phyloP scores from a whole-genome alignment of 345 rosid species.

The Cardamine resedifolia region DNA sequence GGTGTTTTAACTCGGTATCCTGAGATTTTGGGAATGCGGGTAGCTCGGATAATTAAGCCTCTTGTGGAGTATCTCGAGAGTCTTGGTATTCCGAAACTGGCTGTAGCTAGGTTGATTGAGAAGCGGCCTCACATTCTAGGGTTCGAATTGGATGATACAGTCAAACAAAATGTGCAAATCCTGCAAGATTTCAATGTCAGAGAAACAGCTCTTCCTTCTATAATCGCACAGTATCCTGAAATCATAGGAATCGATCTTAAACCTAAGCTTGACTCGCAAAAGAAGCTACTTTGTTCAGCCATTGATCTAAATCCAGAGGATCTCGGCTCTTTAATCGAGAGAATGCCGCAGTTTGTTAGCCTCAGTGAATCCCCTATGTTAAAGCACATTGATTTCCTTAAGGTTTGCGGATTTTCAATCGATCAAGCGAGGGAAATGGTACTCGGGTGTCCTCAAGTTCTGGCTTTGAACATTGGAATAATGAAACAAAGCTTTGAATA shows the following conservation, averaged over 20 bases:
- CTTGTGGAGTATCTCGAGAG: constrained; percentile 76
- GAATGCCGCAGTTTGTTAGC: constrained; percentile 87
- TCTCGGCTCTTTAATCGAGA: constrained; percentile 64
- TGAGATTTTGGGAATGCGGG: constrained; percentile 87
- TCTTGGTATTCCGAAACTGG: constrained; percentile 76
- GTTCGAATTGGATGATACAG: constrained; percentile 60
- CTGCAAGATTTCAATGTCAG: constrained; percentile 63
- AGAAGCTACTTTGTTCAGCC: constrained; percentile 52
- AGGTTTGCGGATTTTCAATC: constrained; percentile 58
- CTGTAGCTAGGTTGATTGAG: constrained; percentile 88
- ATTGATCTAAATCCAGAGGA: constrained; percentile 56
- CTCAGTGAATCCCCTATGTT: constrained; percentile 51
- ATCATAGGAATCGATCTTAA: constrained; percentile 69
- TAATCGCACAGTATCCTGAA: constrained; percentile 90
- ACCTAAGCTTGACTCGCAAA: constrained; percentile 62
- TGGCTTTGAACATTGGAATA: constrained; percentile 79
- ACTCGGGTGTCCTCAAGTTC: constrained; percentile 81
- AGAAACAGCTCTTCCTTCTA: constrained; percentile 56
- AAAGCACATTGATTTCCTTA: constrained; percentile 73
- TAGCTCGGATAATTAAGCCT: constrained; percentile 83
- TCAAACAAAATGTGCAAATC: constrained; percentile 63
- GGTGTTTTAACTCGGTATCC: constrained; percentile 76
- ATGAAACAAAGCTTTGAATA: constrained; percentile 74
- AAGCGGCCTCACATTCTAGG: constrained; percentile 78
- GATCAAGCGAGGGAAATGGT: constrained; percentile 69